Conservation (phyloP, 805 yeast genomes). For the Starmerella bacillaris region DNA sequence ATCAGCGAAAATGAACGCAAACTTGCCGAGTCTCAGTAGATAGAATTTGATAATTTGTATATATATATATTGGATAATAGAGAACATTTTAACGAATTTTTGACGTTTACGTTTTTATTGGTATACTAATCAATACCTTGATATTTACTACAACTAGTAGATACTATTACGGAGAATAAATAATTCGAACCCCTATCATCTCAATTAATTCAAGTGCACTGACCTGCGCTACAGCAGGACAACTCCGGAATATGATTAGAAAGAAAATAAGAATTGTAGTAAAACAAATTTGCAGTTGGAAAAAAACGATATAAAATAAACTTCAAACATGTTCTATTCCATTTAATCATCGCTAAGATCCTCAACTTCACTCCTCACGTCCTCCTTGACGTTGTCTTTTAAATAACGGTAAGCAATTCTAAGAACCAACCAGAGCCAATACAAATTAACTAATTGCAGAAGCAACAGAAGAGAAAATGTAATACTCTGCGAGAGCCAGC, state of each 20-base stretch:
- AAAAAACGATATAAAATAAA: not conserved
- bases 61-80: no score
- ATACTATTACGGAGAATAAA: no score
- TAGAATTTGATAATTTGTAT: no score
- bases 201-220: constrained; percentile 2
- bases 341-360: constrained; percentile 35
- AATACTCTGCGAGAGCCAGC: constrained; percentile 86
- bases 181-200: no score
- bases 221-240: not conserved
- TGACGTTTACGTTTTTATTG: no score
- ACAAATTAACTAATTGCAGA: constrained; percentile 66
- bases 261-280: not conserved
- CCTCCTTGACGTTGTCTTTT: constrained; percentile 38
- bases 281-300: not conserved
- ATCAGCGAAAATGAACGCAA: no score
- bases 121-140: no score
- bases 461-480: constrained; percentile 63
- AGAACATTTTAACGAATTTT: no score
- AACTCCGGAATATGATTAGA: not conserved
- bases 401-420: constrained; percentile 58
- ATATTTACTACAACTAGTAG: no score
- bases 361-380: constrained; percentile 67
- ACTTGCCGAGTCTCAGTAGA: no score
- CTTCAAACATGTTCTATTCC: not conserved
- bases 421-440: constrained; percentile 71